Evolutionary conservation across 768 basidiomycete species (phyloP).

Genomic region (Phaeotremella fagi): DNA sequence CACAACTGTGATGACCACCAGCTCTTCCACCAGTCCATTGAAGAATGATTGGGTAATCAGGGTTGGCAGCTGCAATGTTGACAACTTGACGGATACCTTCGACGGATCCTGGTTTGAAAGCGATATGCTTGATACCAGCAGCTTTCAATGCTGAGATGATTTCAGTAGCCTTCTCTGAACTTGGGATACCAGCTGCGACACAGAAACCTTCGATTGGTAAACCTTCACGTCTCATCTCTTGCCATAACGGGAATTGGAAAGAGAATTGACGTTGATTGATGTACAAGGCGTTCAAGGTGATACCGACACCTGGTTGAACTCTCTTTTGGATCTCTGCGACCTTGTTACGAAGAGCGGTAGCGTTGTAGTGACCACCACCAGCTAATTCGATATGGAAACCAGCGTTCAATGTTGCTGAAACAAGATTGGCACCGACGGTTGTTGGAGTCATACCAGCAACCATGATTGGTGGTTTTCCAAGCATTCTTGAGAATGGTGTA

Average conservation of each 20-base stretch:
- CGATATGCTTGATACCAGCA: constrained; percentile 89
- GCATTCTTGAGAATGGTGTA: constrained; percentile 89
- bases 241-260: constrained; percentile 97
- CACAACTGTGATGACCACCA: constrained; percentile 96
- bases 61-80: constrained; percentile 88
- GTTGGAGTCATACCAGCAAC: constrained; percentile 99
- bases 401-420: constrained; percentile 83
- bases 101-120: constrained; percentile 97
- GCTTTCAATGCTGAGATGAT: constrained; percentile 77
- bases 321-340: constrained; percentile 84
- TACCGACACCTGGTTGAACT: constrained; percentile 80
- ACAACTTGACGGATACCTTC: constrained; percentile 97
- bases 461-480: constrained; percentile 98
- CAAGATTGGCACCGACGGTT: constrained; percentile 92
- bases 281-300: constrained; percentile 92
- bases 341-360: constrained; percentile 79
- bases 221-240: constrained; percentile 93
- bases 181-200: constrained; percentile 94
- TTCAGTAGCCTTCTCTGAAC: constrained; percentile 92
- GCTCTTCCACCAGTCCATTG: constrained; percentile 99
- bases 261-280: constrained; percentile 96
- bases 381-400: constrained; percentile 97
- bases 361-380: constrained; percentile 95
- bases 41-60: constrained; percentile 92
- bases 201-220: constrained; percentile 98